These are phyloP conservation scores for Pleurotus djamor DNA, from an alignment of 768 basidiomycete genomes.

Conservation along the genomic window DNA sequence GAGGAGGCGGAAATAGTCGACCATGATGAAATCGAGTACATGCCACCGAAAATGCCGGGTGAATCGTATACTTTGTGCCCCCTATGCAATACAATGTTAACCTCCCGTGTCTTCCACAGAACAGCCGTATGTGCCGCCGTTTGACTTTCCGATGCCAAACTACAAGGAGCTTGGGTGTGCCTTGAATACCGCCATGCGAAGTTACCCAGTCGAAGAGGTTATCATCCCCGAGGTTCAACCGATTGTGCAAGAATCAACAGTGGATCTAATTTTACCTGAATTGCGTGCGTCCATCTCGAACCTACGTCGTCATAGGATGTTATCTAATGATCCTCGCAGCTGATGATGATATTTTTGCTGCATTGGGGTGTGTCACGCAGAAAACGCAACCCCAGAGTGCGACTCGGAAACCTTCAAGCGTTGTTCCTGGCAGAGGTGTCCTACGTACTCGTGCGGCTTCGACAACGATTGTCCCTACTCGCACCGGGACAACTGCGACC, in stretches of 20 bases:
- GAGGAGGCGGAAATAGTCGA: slow-evolving; percentile 29
- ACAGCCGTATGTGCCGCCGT: slow-evolving; percentile 37
- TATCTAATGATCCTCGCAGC: slow-evolving; percentile 10
- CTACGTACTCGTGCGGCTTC: slow-evolving; percentile 1
- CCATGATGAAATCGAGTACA: slow-evolving; percentile 50
- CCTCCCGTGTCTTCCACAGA: slow-evolving; percentile 23
- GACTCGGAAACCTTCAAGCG: not conserved
- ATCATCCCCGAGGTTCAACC: slow-evolving; percentile 13
- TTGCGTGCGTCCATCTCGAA: slow-evolving; percentile 20
- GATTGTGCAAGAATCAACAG: slow-evolving; percentile 24
- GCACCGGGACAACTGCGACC: not conserved
- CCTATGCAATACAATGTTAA: not conserved
- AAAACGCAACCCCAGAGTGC: not conserved
- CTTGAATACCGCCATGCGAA: slow-evolving; percentile 30
- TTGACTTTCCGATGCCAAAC: slow-evolving; percentile 43
- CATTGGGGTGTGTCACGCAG: not conserved
- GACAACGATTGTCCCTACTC: not conserved
- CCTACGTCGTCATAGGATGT: slow-evolving; percentile 20
- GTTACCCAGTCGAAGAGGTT: slow-evolving; percentile 26
- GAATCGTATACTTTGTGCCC: slow-evolving; percentile 2
- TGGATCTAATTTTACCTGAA: slow-evolving; percentile 20
- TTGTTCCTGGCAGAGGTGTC: not conserved
- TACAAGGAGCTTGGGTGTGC: slow-evolving; percentile 37
- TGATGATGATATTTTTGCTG: slow-evolving; percentile 25
- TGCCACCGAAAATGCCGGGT: slow-evolving; percentile 46